Evolutionary conservation across 2,329 filamentous ascomycete genomes (phyloP).

Genomic region (Penicillium hordei): DNA sequence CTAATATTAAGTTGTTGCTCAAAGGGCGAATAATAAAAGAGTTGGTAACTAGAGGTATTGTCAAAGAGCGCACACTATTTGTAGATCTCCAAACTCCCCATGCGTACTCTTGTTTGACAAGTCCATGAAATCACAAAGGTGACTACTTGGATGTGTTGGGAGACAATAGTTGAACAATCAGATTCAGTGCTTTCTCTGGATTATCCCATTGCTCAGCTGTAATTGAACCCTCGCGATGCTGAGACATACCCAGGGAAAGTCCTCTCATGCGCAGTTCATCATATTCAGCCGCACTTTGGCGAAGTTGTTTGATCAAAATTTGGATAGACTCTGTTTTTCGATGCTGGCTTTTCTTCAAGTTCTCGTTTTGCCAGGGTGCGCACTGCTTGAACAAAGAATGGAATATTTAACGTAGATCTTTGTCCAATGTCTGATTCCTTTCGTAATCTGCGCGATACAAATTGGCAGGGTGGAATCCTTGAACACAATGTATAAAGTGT

Average conservation of each 20-base stretch:
- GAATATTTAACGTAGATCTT: not conserved
- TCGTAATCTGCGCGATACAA: not conserved
- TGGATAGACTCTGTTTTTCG: not conserved
- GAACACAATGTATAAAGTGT: not conserved
- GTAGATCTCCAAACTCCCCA: not conserved
- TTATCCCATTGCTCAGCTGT: not conserved
- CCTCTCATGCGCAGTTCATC: not conserved
- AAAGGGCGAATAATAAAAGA: not conserved
- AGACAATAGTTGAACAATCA: not conserved
- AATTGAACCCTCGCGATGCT: not conserved
- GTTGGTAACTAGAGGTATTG: not conserved
- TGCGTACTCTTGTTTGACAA: not conserved
- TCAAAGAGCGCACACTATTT: not conserved
- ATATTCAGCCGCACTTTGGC: not conserved
- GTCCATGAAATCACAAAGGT: not conserved
- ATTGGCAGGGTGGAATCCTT: not conserved
- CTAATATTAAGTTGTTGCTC: not conserved
- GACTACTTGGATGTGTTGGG: not conserved
- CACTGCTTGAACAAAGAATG: not conserved
- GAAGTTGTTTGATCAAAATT: not conserved
- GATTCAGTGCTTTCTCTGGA: not conserved
- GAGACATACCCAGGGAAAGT: rapidly evolving
- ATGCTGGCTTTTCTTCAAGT: not conserved
- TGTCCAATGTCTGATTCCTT: not conserved
- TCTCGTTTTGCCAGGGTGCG: not conserved